Evolutionary conservation across 2,329 filamentous ascomycete species (phyloP).

Genomic region (Cryphonectria carpinicola): DNA sequence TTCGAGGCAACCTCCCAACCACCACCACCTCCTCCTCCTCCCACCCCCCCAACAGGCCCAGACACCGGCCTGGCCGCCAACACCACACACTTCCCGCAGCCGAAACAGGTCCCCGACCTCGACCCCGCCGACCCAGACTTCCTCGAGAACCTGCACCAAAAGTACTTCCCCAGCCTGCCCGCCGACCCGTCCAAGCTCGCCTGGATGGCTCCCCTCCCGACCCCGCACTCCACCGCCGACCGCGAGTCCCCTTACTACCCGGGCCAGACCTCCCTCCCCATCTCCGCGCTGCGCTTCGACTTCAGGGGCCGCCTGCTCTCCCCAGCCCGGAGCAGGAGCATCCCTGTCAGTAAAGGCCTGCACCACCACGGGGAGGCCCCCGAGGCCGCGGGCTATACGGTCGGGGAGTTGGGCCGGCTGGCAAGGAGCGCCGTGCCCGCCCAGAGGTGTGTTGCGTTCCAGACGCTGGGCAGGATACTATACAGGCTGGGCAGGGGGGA

Average conservation of each 20-base stretch:
- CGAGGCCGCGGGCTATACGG: constrained; percentile 91
- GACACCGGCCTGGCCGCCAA: constrained; percentile 38
- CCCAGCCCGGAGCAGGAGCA: constrained; percentile 71
- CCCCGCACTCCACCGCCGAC: constrained; percentile 63
- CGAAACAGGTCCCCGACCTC: constrained; percentile 65
- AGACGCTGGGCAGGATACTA: constrained; percentile 83
- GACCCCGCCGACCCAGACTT: constrained; percentile 85
- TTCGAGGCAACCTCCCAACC: constrained; percentile 34
- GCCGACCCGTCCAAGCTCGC: constrained; percentile 80
- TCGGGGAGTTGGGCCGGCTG: constrained; percentile 81
- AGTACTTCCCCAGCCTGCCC: constrained; percentile 90
- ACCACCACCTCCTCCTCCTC: constrained; percentile 13
- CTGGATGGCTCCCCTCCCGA: constrained; percentile 78
- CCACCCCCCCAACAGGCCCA: constrained; percentile 33
- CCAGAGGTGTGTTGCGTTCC: constrained; percentile 89
- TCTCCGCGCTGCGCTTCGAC: constrained; percentile 84
- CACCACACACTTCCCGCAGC: constrained; percentile 66
- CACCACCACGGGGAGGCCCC: constrained; percentile 94
- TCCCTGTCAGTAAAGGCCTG: constrained; percentile 78
- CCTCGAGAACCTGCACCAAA: constrained; percentile 79
- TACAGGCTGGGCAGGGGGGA: constrained; percentile 79
- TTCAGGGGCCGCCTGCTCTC: constrained; percentile 82
- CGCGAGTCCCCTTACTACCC: constrained; percentile 82
- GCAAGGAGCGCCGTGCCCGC: constrained; percentile 81
- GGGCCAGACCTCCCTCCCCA: constrained; percentile 68